Percentiles rank a stretch among this genome's conserved stretches.
Conservation (phyloP, 2,329 filamentous ascomycete species). For the Graphilbum ipis-grandicollis region DNA sequence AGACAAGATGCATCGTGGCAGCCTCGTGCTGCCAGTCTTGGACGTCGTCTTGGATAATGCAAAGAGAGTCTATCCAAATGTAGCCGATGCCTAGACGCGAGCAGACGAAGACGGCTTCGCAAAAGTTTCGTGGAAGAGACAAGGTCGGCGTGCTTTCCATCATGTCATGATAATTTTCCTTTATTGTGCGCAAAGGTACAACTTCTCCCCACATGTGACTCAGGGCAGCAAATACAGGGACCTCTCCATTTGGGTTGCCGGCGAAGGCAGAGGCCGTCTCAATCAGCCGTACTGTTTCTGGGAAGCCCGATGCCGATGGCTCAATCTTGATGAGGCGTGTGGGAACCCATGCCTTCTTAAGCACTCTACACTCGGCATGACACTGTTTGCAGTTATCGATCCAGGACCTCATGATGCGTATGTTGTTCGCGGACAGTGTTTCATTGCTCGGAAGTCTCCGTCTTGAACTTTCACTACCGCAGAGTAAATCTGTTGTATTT, state of each 20-base stretch:
- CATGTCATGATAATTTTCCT: not conserved
- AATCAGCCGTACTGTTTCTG: not conserved
- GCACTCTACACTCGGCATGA: not conserved
- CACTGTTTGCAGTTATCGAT: not conserved
- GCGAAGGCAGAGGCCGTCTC: not conserved
- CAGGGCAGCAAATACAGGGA: not conserved
- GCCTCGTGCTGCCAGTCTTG: slow-evolving; percentile 4
- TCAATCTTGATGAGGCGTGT: not conserved
- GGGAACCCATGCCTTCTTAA: not conserved
- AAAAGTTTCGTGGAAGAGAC: slow-evolving; percentile 1
- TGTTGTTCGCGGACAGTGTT: not conserved
- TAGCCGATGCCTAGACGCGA: slow-evolving; percentile 1
- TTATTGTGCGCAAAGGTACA: not conserved
- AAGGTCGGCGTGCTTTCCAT: not conserved
- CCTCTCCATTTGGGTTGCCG: not conserved
- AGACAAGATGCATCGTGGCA: slow-evolving; percentile 9
- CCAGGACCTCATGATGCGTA: not conserved
- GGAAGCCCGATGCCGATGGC: not conserved
- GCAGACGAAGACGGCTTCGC: slow-evolving; percentile 1
- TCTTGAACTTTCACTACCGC: not conserved
- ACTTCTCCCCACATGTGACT: not conserved
- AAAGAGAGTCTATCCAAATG: too few relatives aligned
- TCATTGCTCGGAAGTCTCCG: not conserved
- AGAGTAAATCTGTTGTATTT: not conserved
- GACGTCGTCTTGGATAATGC: slow-evolving; percentile 4